phyloP scores from a whole-genome alignment of 2,329 filamentous ascomycete species.

The Penicillium sp. region DNA sequence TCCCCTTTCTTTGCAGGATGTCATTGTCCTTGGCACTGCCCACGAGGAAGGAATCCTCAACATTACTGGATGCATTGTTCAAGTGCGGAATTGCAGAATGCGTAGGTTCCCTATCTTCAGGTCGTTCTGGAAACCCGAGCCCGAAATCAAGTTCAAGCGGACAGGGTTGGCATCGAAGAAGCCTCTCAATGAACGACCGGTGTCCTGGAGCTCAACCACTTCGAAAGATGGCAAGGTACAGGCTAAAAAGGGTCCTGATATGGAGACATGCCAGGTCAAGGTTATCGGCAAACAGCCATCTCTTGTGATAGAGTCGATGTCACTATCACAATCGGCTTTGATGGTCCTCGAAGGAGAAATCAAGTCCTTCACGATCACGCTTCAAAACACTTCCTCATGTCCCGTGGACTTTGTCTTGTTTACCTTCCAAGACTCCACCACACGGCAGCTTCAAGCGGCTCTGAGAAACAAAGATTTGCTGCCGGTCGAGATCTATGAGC shows the following conservation, averaged over 20 bases:
- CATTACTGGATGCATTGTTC: conserved; percentile 73
- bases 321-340: conserved; percentile 74
- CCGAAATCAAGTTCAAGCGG: conserved; percentile 69
- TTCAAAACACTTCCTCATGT: conserved; percentile 72
- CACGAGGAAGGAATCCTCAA: conserved; percentile 63
- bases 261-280: conserved; percentile 52
- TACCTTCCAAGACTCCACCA: conserved; percentile 85
- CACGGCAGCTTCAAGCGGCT: conserved; percentile 68
- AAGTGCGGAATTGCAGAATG: conserved; percentile 74
- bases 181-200: conserved; percentile 43
- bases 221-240: conserved; percentile 34
- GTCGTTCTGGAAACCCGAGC: conserved; percentile 67
- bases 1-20: conserved; percentile 74
- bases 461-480: conserved; percentile 71
- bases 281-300: conserved; percentile 77
- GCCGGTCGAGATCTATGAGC: conserved; percentile 75
- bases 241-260: conserved; percentile 34
- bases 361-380: conserved; percentile 68
- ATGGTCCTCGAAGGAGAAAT: conserved; percentile 93
- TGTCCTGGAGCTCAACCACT: conserved; percentile 43
- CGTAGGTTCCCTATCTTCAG: conserved; percentile 79
- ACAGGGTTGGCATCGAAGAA: conserved; percentile 62
- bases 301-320: conserved; percentile 68
- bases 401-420: conserved; percentile 80
- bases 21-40: conserved; percentile 67